phyloP scores from a whole-genome alignment of 441 rosid genomes.

The Adansonia gregorii region DNA sequence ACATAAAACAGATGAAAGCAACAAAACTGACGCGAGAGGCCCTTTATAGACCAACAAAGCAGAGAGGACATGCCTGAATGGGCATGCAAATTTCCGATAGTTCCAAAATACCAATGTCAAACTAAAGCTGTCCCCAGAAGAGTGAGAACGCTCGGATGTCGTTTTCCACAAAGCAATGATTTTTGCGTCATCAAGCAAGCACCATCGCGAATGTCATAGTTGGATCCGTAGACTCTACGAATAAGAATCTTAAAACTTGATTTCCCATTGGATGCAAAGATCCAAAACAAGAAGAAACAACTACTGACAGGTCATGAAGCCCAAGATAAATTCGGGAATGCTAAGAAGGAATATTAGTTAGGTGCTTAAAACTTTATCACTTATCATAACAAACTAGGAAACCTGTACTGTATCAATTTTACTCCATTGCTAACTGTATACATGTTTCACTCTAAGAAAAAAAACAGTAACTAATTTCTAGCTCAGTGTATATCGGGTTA shows the following conservation, averaged over 20 bases:
- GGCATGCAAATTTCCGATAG: background rate
- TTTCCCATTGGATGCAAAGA: background rate
- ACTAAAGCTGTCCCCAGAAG: no score
- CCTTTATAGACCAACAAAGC: background rate
- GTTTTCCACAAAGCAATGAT: background rate
- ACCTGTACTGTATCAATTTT: background rate
- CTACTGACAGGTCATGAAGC: background rate
- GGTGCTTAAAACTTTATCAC: background rate
- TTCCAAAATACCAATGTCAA: background rate
- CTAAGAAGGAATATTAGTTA: background rate
- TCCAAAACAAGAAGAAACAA: background rate
- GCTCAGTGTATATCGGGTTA: background rate
- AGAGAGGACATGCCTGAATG: background rate
- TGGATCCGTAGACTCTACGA: background rate
- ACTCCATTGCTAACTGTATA: background rate
- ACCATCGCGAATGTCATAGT: constrained; percentile 8
- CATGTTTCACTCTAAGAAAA: background rate
- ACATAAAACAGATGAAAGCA: no score
- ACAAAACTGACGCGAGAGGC: no score
- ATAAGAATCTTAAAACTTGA: no score
- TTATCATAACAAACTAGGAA: background rate
- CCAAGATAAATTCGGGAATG: background rate
- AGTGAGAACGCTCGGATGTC: no score
- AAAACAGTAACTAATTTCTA: background rate
- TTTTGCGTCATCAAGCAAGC: background rate